Conservation (phyloP, 2,329 filamentous ascomycete genomes). For the Diaporthe aspalathi region DNA sequence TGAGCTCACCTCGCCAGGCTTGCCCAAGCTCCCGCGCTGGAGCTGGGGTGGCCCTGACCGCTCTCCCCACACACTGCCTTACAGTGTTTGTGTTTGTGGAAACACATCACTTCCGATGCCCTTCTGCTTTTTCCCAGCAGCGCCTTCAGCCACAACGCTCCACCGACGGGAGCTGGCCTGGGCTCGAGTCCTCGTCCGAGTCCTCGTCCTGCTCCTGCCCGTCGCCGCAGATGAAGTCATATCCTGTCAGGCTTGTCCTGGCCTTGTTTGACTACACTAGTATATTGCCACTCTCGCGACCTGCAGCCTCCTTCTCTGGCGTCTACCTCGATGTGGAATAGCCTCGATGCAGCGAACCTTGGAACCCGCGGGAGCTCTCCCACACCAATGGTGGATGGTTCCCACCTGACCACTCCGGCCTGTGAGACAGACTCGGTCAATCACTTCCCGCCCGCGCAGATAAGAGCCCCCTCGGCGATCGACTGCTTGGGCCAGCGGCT, state of each 20-base stretch:
- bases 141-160: not conserved
- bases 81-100: not conserved
- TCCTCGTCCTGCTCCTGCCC: not conserved
- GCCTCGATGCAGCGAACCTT: conserved; percentile 9
- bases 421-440: conserved; percentile 12
- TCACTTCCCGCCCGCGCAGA: conserved; percentile 4
- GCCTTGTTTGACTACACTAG: not conserved
- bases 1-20: too few relatives aligned
- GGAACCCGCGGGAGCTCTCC: conserved; percentile 12
- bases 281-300: conserved; percentile 14
- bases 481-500: not conserved
- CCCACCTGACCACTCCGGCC: conserved; percentile 19
- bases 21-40: too few relatives aligned
- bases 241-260: not conserved
- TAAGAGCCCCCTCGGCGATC: conserved; percentile 15
- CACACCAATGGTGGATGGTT: not conserved
- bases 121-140: too few relatives aligned
- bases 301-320: conserved; percentile 1
- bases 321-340: conserved; percentile 17
- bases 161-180: not conserved
- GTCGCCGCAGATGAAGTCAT: not conserved
- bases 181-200: too few relatives aligned
- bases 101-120: conserved; percentile 1
- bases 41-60: conserved; percentile 18
- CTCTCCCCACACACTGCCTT: conserved; percentile 21